Evolutionary conservation across 345 rosid species (phyloP), one percentile per base, ranked within the genome.

Genomic region (Eutrema heterophyllum): DNA sequence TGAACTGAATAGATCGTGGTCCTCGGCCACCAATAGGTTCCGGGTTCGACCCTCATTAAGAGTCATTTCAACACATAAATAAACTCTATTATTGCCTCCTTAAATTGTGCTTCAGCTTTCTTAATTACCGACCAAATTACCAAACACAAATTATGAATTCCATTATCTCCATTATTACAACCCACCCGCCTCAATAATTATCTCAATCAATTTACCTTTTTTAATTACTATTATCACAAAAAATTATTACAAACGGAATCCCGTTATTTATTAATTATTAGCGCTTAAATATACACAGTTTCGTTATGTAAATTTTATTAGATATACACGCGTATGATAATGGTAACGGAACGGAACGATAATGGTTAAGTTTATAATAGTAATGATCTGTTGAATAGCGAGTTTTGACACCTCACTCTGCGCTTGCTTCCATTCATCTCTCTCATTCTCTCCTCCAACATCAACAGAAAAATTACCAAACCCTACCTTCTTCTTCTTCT

Each of bases 361-460:
- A 46, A 64, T 35, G 40, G 68, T 75, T 67, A 62, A 26, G 70
- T 68, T 76, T 61, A 76, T 69, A 75, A 62, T 76, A 70, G 66
- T 9, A 55, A 55, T 62, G 54, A 41, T 43, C 55, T 49, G 73
- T 57, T 50, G 38, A 39, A 66, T 44, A 7, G 30, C 30, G 7
- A 36, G 5, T 48, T 14, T 24, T 40, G 67, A 77, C 76, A 77
- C 76, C 80, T 77, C 80, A 77, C 76, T 70, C 71, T 40, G 33
- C 68, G 41, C 54, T 71, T 48, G 33, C 70, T 69, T 46, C 55
- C 64, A 58, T 58, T 67, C 70, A 8, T 36, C 26, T 57, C 68
- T 45, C 29, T 52, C 52, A 21, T 21, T 21, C 24, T 41, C 65
- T 53, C 16, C 46, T 69, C 68, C 30, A 49, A 38, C 39, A 26